Evolutionary conservation across 2,329 filamentous ascomycete species (phyloP).

Genomic region (Verticillium nonalfalfae): DNA sequence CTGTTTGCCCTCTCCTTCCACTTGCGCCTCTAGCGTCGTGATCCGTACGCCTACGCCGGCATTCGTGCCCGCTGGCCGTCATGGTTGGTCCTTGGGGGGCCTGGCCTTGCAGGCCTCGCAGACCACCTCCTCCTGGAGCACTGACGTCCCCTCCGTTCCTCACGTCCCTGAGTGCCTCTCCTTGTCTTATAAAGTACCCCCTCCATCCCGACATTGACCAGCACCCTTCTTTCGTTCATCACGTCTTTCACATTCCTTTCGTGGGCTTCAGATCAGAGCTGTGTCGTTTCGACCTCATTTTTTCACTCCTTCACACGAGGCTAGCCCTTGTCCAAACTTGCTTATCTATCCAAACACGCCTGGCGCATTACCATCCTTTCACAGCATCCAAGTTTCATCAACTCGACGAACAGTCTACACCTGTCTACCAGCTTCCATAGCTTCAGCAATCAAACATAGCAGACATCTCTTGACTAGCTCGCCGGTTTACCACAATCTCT

Average conservation of each 20-base stretch:
- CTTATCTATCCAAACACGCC: conserved; percentile 17
- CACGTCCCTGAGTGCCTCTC: conserved; percentile 1
- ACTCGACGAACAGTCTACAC: conserved; percentile 5
- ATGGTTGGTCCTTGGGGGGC: background rate
- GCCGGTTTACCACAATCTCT: conserved; percentile 5
- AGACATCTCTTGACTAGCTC: conserved; percentile 5
- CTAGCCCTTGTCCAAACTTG: conserved; percentile 27
- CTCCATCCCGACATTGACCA: conserved; percentile 9
- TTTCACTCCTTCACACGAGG: conserved; percentile 18
- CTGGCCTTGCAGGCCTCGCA: background rate
- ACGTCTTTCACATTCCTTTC: conserved; percentile 13
- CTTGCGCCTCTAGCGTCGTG: conserved; percentile 2
- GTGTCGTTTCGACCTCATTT: conserved; percentile 14
- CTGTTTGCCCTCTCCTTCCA: conserved; percentile 15
- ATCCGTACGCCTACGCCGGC: background rate
- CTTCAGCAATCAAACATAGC: background rate
- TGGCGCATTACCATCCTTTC: conserved; percentile 15
- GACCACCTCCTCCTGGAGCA: background rate
- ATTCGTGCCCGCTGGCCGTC: background rate
- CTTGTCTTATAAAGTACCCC: conserved; percentile 11
- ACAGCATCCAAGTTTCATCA: conserved; percentile 6
- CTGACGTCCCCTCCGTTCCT: conserved; percentile 2
- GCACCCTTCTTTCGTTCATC: conserved; percentile 7
- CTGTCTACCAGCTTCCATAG: background rate
- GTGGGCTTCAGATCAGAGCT: conserved; percentile 8